phyloP scores from a whole-genome alignment of 768 basidiomycete species.

The Psilocybe sp. region DNA sequence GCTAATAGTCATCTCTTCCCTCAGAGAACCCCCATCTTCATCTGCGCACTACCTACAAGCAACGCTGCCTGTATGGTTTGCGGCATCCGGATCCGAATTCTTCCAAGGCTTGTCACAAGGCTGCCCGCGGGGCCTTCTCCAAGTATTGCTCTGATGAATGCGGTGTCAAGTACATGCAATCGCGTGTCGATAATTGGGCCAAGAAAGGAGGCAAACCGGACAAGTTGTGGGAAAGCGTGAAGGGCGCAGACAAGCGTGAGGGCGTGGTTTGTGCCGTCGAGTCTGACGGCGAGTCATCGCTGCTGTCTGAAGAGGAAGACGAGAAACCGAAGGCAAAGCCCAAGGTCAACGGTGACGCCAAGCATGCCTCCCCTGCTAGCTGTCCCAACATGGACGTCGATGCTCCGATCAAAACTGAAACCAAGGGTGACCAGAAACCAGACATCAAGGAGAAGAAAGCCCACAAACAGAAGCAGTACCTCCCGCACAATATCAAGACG shows the following conservation, averaged over 20 bases:
- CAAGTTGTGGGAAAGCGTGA: slow-evolving; percentile 72
- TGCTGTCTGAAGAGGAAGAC: slow-evolving; percentile 13
- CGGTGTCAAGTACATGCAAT: slow-evolving; percentile 70
- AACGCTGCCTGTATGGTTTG: slow-evolving; percentile 70
- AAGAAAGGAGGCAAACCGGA: slow-evolving; percentile 62
- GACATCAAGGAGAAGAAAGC: slow-evolving; percentile 9
- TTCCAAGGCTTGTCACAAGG: slow-evolving; percentile 71
- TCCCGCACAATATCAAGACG: slow-evolving; percentile 7
- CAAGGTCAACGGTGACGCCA: neutral
- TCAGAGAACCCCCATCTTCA: slow-evolving; percentile 58
- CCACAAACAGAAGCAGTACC: neutral
- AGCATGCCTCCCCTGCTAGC: neutral
- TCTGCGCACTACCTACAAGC: slow-evolving; percentile 76
- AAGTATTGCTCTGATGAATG: slow-evolving; percentile 93
- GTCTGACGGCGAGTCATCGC: slow-evolving; percentile 12
- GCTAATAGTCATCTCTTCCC: slow-evolving; percentile 3
- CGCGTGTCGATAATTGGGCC: slow-evolving; percentile 59
- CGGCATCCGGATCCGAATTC: slow-evolving; percentile 61
- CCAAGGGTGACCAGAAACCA: slow-evolving; percentile 17
- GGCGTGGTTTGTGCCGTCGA: slow-evolving; percentile 53
- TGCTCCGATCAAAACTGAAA: slow-evolving; percentile 16
- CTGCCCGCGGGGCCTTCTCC: slow-evolving; percentile 78
- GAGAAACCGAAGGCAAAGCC: neutral
- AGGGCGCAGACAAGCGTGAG: slow-evolving; percentile 65
- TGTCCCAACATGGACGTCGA: slow-evolving; percentile 20